phyloP scores from a whole-genome alignment of 1,139 yeast genomes.

The Spathaspora sp. region DNA sequence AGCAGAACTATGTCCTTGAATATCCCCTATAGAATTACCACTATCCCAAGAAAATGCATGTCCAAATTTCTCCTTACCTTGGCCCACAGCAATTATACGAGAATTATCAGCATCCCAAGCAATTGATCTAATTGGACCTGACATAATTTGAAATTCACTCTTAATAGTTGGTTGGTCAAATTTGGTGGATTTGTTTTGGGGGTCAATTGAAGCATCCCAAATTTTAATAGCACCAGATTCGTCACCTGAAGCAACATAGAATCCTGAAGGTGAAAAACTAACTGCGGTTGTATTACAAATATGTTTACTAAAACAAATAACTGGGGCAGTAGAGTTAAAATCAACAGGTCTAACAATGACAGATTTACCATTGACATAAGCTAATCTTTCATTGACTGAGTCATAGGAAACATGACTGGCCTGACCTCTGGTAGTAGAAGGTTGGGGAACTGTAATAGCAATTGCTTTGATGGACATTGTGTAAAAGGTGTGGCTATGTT shows the following conservation, averaged over 20 bases:
- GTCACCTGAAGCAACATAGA: conserved; percentile 90
- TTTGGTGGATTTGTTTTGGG: conserved; percentile 12
- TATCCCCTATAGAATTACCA: conserved; percentile 94
- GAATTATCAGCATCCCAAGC: conserved; percentile 92
- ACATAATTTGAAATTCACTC: conserved; percentile 78
- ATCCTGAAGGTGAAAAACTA: conserved; percentile 84
- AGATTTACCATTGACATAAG: conserved; percentile 81
- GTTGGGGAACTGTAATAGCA: conserved; percentile 66
- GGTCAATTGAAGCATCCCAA: conserved; percentile 62
- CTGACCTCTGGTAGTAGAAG: conserved; percentile 69
- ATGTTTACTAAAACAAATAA: conserved; percentile 73
- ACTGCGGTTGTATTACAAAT: conserved; percentile 74
- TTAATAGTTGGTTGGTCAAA: conserved; percentile 60
- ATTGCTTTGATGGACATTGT: conserved; percentile 30
- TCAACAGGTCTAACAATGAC: conserved; percentile 68
- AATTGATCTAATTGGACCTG: conserved; percentile 79
- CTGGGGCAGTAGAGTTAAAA: conserved; percentile 33
- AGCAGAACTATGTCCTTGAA: conserved; percentile 87
- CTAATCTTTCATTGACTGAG: conserved; percentile 61
- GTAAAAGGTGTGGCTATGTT: not conserved
- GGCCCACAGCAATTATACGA: conserved; percentile 91
- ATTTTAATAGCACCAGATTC: conserved; percentile 82
- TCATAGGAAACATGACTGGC: conserved; percentile 78
- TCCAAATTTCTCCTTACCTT: conserved; percentile 89
- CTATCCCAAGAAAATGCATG: conserved; percentile 93